These are phyloP conservation scores for Paraphaeosphaeria sporulosa DNA, from an alignment of 2,329 filamentous ascomycete genomes.

Conservation along the genomic window DNA sequence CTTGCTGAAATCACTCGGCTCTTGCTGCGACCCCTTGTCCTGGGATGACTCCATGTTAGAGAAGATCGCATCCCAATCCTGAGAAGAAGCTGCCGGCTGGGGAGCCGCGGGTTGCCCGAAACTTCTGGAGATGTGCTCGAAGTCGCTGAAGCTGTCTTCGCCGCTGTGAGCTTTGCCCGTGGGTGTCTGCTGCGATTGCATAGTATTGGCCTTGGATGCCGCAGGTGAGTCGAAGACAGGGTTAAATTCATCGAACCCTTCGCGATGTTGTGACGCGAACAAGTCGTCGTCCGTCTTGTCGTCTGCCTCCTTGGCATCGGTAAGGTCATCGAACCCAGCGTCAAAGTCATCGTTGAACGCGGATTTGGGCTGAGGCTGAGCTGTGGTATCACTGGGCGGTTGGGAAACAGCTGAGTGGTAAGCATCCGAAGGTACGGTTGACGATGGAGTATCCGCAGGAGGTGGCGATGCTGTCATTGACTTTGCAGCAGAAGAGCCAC, in stretches of 20 bases:
- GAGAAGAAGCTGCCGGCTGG: conserved; percentile 55
- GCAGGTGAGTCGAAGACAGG: conserved; percentile 76
- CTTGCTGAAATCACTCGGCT: conserved; percentile 45
- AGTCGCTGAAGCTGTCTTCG: conserved; percentile 59
- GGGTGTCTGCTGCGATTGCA: conserved; percentile 53
- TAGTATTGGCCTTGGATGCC: conserved; percentile 57
- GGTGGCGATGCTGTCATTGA: conserved; percentile 48
- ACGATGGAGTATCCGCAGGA: conserved; percentile 49
- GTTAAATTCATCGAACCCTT: conserved; percentile 79
- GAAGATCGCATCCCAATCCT: conserved; percentile 97
- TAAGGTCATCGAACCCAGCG: conserved; percentile 81
- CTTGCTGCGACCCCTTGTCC: conserved; percentile 44
- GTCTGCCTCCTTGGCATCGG: conserved; percentile 79
- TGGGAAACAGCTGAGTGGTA: conserved; percentile 53
- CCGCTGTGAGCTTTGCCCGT: conserved; percentile 46
- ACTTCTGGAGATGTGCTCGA: conserved; percentile 54
- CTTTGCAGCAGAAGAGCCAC: conserved; percentile 44
- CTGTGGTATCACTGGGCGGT: conserved; percentile 43
- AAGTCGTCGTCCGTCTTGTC: conserved; percentile 78
- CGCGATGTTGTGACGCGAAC: conserved; percentile 68
- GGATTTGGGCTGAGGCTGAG: conserved; percentile 49
- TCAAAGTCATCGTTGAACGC: conserved; percentile 78
- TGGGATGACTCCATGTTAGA: conserved; percentile 72
- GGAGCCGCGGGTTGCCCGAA: conserved; percentile 50
- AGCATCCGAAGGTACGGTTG: conserved; percentile 51